These are phyloP conservation scores for Tanacetum coccineum DNA, from an alignment of 129 eudicot genomes.

Conservation along the genomic window DNA sequence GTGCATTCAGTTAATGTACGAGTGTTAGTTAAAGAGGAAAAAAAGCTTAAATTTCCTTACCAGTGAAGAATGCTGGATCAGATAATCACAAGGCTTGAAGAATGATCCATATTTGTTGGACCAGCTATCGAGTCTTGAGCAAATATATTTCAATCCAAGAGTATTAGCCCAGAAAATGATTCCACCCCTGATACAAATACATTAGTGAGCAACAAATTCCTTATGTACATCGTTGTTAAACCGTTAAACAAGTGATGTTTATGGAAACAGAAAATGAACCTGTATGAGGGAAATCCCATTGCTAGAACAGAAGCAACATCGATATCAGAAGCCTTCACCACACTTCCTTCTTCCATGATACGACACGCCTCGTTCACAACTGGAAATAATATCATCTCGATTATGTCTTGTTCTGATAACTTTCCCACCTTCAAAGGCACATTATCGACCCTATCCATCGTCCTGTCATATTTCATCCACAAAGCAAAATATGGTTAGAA, in stretches of 20 bases:
- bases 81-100: slow-evolving; percentile 48
- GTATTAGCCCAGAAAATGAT: slow-evolving; percentile 48
- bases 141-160: slow-evolving; percentile 36
- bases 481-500: background rate
- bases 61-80: slow-evolving; percentile 24
- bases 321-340: slow-evolving; percentile 41
- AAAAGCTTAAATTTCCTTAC: background rate
- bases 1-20: no score
- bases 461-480: slow-evolving; percentile 27
- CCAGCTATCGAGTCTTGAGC: slow-evolving; percentile 43
- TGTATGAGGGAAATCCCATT: slow-evolving; percentile 54
- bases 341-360: slow-evolving; percentile 36
- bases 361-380: slow-evolving; percentile 49
- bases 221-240: background rate
- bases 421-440: slow-evolving; percentile 13
- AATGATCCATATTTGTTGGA: slow-evolving; percentile 37
- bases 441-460: slow-evolving; percentile 6
- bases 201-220: background rate
- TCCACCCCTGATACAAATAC: slow-evolving; percentile 39
- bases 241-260: background rate
- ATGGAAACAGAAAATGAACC: slow-evolving; percentile 22
- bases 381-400: slow-evolving; percentile 45
- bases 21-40: no score
- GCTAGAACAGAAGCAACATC: slow-evolving; percentile 51
- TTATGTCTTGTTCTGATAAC: slow-evolving; percentile 37